Percentiles rank a stretch among this genome's conserved stretches.
phyloP scores from a whole-genome alignment of 2,329 filamentous ascomycete species.

The Calonectria leucothoes region DNA sequence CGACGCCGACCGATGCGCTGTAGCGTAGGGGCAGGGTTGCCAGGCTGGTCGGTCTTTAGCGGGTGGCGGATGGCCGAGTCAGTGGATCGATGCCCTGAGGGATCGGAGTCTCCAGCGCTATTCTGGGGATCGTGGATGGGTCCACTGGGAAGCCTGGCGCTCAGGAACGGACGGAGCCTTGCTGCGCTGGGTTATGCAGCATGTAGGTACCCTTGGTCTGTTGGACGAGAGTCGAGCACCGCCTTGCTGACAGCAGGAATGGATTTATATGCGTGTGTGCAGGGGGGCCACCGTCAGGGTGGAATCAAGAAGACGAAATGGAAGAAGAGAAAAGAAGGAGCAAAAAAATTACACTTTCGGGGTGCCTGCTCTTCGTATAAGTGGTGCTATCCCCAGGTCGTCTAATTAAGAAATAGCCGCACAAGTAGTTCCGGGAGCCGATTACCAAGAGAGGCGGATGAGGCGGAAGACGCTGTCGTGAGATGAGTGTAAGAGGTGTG shows the following conservation, averaged over 20 bases:
- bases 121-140: not conserved
- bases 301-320: too few species aligned
- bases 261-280: not conserved
- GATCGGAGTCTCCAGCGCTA: not conserved
- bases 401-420: conserved; percentile 10
- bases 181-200: conserved; percentile 5
- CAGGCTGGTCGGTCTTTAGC: conserved; percentile 12
- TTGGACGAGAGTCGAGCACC: not conserved
- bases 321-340: not conserved
- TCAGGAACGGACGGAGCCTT: conserved; percentile 3
- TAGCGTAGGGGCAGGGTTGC: conserved; percentile 4
- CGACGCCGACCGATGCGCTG: conserved; percentile 16
- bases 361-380: conserved; percentile 10
- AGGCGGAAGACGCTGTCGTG: conserved; percentile 21
- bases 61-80: conserved; percentile 21
- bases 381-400: conserved; percentile 10
- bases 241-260: conserved; percentile 5
- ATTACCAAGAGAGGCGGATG: conserved; percentile 16
- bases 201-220: conserved; percentile 5
- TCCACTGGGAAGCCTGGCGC: not conserved
- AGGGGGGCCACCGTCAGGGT: too few species aligned
- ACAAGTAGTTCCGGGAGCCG: not conserved
- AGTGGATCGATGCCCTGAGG: conserved; percentile 19
- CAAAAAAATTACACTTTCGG: conserved; percentile 20
- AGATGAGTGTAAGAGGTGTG: conserved; percentile 30